Evolutionary conservation across 345 rosid species (phyloP), one percentile per base, ranked within the genome.

Genomic region (Acer saccharum): DNA sequence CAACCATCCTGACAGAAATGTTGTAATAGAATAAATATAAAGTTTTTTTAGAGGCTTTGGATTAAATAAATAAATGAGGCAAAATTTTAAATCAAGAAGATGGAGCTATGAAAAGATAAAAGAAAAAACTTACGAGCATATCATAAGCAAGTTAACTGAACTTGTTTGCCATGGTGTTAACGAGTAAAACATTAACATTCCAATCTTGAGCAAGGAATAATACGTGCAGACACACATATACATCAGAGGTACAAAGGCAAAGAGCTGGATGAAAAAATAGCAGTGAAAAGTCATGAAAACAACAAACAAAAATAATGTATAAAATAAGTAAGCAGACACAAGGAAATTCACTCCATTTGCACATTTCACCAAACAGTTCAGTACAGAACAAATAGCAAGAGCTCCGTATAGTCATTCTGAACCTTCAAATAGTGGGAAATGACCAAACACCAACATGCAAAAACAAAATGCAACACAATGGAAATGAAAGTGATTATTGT

Each of bases 221-320:
- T 94, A 94, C 60, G 99, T 97, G 87, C 98, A 94, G 61, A 97
- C 68, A 83, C 99, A 93, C 99, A 97, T 94, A 88, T 97, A 97
- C 93, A 94, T 91, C 86, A 97, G 88, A 76, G 99, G 97, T 72
- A 93, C 86, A 81, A 97, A 89, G 81, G 96, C 97, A 85, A 94
- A 88, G 69, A 85, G 97, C 98, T 97, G 88, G 68, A 29, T 80
- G 68, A 77, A 79, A 81, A 72, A 60, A 52, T 5, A 74, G 55
- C 32, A 65, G 25, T 50, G 21, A 65, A 76, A 68, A 25, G 27
- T 48, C 57, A 23, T 50, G n/a, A 6, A 20, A 55, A 58, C 58
- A 39, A 23, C 55, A 27, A 39, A 78, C 46, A n/a, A 58, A n/a
- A 35, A 14, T 46, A 41, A 71, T 68, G 57, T 17, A 50, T 10